Conservation (phyloP, 2,329 filamentous ascomycete species). For the Talaromyces islandicus region DNA sequence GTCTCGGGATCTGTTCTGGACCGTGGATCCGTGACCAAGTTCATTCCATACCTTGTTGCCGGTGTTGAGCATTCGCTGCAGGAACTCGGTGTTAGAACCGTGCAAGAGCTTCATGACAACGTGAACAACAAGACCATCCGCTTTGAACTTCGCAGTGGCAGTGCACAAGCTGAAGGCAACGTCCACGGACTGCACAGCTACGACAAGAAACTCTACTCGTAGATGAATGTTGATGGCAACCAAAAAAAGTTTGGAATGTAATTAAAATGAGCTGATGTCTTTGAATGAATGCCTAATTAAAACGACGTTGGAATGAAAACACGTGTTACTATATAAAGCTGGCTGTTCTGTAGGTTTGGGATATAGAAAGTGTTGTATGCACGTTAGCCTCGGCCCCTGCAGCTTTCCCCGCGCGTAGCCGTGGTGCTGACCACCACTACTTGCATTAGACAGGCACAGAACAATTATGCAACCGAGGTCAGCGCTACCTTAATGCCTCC, state of each 20-base stretch:
- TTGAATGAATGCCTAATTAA: neutral
- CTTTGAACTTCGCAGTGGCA: constrained; percentile 91
- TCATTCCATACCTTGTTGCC: constrained; percentile 89
- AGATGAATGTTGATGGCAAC: constrained; percentile 21
- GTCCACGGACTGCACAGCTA: constrained; percentile 96
- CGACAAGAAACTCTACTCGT: constrained; percentile 99
- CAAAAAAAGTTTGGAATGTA: neutral
- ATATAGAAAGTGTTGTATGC: neutral
- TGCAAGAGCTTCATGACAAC: constrained; percentile 68
- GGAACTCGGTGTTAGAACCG: constrained; percentile 81
- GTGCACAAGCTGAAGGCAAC: constrained; percentile 91
- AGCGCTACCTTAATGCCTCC: neutral
- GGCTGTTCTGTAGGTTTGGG: neutral
- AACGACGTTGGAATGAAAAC: neutral
- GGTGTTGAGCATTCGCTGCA: constrained; percentile 97
- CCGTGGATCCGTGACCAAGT: constrained; percentile 77
- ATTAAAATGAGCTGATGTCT: neutral
- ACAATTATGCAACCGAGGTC: neutral
- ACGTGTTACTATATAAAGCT: too few relatives aligned
- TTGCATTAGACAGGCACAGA: neutral
- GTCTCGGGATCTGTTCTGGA: constrained; percentile 66
- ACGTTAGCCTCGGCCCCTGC: neutral
- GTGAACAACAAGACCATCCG: constrained; percentile 71
- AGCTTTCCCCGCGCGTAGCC: neutral
- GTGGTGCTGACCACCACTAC: neutral